Base-by-base conservation (phyloP, 2,329 filamentous ascomycete species). In the Penicillium aurantiogriseum region DNA sequence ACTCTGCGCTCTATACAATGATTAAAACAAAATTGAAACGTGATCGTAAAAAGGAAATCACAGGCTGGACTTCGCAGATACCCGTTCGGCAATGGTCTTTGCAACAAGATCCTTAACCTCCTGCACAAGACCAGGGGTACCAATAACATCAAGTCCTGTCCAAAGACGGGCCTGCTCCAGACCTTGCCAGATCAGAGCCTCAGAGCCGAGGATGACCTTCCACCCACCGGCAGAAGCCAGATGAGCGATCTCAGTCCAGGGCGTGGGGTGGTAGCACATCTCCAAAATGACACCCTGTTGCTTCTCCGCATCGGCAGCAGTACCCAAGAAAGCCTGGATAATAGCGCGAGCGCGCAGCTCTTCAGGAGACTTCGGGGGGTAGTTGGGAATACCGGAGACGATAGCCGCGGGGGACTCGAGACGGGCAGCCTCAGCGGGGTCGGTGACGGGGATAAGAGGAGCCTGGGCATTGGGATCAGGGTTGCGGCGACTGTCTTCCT, bases 251-350 rank as follows among this genome's bases (percentile, higher is more conserved):
- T 83, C 80, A 0, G 90, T 92, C 71, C 83, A 87, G 0, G 88
- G 87, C 3, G 80, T 73, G 0, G 90, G 90, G 70, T 92, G 90
- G 71, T 92, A 92, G 78, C 89, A 92, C 89, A 93, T 92, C 73
- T 92, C 89, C 58, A 92, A 72, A 56, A 92, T 83, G 7, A 85
- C 85, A 7, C 88, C 89, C 73, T 88, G 88, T 59, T 82, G 75
- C 31, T 78, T 58, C 10, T 58, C 43, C 13, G 64, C 51, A 46
- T 59, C 43, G n/a, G 60, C 35, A n/a, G 52, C 45, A 23, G 55
- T 55, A 0, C 66, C 63, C 49, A 80, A 58, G 57, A 80, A 74
- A 10, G 64, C 66, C 60, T 72, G 63, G 25, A 80, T 68, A 0
- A 90, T 80, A 1, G 74, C 71, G 1, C 89, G 78, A 4, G 88